phyloP scores from a whole-genome alignment of 2,329 filamentous ascomycete genomes.

The Alternaria atra region DNA sequence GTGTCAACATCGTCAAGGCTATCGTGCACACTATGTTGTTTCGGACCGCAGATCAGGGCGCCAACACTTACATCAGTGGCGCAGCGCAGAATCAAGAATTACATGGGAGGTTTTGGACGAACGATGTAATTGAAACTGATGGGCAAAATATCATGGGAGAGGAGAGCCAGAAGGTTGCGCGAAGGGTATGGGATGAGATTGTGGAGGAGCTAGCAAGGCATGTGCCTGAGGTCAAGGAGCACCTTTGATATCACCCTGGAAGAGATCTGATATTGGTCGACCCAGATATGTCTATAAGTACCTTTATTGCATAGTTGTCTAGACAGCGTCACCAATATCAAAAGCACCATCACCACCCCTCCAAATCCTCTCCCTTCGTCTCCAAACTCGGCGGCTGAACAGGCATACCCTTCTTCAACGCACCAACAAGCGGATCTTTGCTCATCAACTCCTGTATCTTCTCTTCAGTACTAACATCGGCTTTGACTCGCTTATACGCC shows the following conservation, averaged over 20 bases:
- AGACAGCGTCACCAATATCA: background rate
- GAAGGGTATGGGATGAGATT: too few relatives aligned
- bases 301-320: too few relatives aligned
- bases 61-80: background rate
- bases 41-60: background rate
- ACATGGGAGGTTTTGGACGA: background rate
- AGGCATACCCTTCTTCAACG: constrained; percentile 44
- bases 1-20: background rate
- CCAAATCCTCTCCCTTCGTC: constrained; percentile 35
- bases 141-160: background rate
- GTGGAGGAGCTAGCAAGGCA: too few relatives aligned
- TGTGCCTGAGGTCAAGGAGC: background rate
- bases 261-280: too few relatives aligned
- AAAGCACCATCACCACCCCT: constrained; percentile 33
- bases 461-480: constrained; percentile 36
- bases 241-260: background rate
- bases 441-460: constrained; percentile 34
- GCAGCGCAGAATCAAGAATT: background rate
- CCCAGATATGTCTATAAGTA: too few relatives aligned
- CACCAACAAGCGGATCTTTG: constrained; percentile 39
- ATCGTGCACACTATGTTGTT: background rate
- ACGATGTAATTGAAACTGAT: background rate
- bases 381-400: constrained; percentile 41
- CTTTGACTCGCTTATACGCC: constrained; percentile 40
- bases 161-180: background rate